Percentiles rank a stretch among this genome's conserved stretches.
These are phyloP conservation scores for Endothia cerciana DNA, from an alignment of 2,329 filamentous ascomycete genomes.

Conservation along the genomic window DNA sequence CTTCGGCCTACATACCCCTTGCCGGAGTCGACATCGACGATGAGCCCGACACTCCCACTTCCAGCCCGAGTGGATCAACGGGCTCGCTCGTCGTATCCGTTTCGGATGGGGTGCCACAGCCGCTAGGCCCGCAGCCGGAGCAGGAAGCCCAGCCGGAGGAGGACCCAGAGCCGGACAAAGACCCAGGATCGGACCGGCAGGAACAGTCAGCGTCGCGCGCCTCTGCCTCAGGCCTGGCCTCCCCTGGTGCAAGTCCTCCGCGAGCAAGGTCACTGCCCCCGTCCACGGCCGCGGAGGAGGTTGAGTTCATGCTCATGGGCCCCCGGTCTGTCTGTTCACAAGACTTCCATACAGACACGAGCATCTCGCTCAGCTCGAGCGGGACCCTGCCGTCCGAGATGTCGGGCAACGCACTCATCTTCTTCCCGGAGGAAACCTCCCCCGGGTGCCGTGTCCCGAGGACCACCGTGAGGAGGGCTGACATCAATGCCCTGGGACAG, in stretches of 20 bases:
- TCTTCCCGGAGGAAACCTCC: background rate
- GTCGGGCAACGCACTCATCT: background rate
- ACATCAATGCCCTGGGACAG: background rate
- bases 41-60: background rate
- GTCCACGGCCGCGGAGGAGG: too few species aligned
- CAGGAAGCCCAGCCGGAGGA: background rate
- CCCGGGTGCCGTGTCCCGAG: background rate
- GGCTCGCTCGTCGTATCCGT: background rate
- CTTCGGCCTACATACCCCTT: background rate
- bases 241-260: background rate
- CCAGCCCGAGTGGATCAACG: background rate
- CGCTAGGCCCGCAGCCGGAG: background rate
- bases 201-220: background rate
- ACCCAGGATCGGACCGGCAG: background rate
- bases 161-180: background rate
- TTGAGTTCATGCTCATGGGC: slow-evolving; percentile 1
- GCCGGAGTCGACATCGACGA: background rate
- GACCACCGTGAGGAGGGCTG: background rate
- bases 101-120: background rate
- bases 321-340: background rate
- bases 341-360: background rate
- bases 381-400: background rate
- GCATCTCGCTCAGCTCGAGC: slow-evolving; percentile 2
- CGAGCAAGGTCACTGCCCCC: background rate
- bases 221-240: background rate